These are phyloP conservation scores for Populus simonii DNA, from an alignment of 345 rosid species.

Conservation along the genomic window DNA sequence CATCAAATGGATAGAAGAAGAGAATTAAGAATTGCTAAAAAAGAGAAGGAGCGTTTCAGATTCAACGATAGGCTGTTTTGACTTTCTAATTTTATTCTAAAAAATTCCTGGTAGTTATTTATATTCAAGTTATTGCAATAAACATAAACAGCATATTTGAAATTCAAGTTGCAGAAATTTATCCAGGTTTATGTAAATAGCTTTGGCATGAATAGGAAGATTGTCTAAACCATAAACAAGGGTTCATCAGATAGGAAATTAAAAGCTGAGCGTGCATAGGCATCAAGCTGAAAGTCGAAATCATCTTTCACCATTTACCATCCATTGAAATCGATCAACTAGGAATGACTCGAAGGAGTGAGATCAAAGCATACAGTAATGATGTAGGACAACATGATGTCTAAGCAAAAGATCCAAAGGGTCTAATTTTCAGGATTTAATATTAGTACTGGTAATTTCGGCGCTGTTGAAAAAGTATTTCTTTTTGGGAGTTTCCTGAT, in stretches of 20 bases:
- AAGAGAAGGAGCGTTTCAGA: not conserved
- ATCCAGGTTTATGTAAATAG: not conserved
- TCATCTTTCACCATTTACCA: not conserved
- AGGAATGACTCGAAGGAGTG: not conserved
- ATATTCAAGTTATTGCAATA: not conserved
- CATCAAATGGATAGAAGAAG: not conserved
- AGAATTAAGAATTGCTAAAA: not conserved
- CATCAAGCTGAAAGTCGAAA: not conserved
- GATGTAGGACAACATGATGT: not conserved
- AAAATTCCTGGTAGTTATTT: not conserved
- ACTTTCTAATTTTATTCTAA: not conserved
- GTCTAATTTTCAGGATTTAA: not conserved
- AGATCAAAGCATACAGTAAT: not conserved
- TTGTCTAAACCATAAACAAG: not conserved
- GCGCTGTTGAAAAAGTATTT: too few species aligned
- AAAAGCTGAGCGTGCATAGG: not conserved
- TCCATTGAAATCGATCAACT: not conserved
- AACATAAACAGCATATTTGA: not conserved
- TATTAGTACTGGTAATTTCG: too few species aligned
- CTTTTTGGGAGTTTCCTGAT: too few species aligned
- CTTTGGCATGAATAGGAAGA: not conserved
- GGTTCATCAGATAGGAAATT: not conserved
- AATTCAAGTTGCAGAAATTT: not conserved
- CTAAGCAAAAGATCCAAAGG: not conserved
- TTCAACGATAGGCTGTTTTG: not conserved